A percentile compares a stretch with the other conserved stretches of the same genome.
phyloP scores from a whole-genome alignment of 2,329 filamentous ascomycete species.

The Cryoendolithus antarcticus region DNA sequence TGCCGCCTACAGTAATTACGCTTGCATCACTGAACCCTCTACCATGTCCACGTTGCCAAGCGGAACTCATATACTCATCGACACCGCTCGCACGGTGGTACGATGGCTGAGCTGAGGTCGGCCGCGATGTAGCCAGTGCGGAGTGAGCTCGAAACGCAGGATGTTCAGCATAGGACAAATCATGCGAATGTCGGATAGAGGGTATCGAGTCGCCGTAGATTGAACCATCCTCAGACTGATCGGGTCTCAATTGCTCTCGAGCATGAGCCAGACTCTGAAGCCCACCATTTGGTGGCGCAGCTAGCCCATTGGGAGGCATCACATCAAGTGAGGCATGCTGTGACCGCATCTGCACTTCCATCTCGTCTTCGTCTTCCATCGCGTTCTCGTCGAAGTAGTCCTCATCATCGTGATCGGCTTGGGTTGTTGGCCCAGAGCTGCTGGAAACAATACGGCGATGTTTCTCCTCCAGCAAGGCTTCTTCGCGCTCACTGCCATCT shows the following conservation, averaged over 20 bases:
- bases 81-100: too few species aligned
- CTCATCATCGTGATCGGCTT: constrained; percentile 22
- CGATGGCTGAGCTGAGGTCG: neutral
- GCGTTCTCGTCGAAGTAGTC: constrained; percentile 27
- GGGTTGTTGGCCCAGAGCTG: constrained; percentile 6
- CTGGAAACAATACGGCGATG: constrained; percentile 30
- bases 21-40: constrained; percentile 1
- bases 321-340: too few species aligned
- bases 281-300: too few species aligned
- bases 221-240: too few species aligned
- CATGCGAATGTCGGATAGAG: neutral
- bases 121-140: constrained; percentile 10
- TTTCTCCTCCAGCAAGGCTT: constrained; percentile 59
- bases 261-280: too few species aligned
- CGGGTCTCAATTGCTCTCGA: too few species aligned
- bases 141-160: constrained; percentile 17
- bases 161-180: constrained; percentile 19
- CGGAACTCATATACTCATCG: neutral
- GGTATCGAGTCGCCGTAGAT: too few species aligned
- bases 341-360: constrained; percentile 23
- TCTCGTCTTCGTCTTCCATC: constrained; percentile 34
- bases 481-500: constrained; percentile 51
- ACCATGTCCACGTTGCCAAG: neutral
- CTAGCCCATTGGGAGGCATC: too few species aligned
- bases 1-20: neutral